Percentiles rank a stretch among this genome's conserved stretches.
These are phyloP conservation scores for Hippophae rhamnoides DNA, from an alignment of 306 rosid genomes.

Conservation along the genomic window DNA sequence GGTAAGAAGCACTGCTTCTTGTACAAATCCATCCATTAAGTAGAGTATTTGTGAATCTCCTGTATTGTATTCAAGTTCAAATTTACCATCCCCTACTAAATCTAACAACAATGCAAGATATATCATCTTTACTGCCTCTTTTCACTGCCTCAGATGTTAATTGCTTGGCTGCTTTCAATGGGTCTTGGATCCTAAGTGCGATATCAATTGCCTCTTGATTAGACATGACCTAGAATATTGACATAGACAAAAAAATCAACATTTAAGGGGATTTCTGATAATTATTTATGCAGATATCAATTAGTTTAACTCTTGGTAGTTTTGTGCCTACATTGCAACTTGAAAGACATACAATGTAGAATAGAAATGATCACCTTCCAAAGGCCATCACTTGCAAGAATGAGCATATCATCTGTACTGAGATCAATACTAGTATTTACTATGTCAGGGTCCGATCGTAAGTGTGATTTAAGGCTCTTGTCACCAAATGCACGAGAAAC, in stretches of 20 bases:
- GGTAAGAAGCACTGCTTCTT: constrained; percentile 7
- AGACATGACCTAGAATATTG: constrained; percentile 56
- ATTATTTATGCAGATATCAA: constrained; percentile 3
- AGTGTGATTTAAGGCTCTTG: constrained; percentile 81
- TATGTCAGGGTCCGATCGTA: constrained; percentile 81
- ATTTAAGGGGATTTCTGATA: background rate
- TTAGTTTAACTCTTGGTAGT: constrained; percentile 2
- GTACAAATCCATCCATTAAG: constrained; percentile 15
- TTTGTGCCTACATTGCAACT: background rate
- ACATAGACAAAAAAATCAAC: constrained; percentile 9
- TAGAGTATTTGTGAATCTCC: constrained; percentile 19
- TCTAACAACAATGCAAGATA: constrained; percentile 78
- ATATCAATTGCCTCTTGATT: constrained; percentile 90
- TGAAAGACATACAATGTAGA: background rate
- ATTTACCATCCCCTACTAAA: constrained; percentile 34
- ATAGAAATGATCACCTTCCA: constrained; percentile 64
- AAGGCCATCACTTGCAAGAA: constrained; percentile 86
- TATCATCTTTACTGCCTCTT: constrained; percentile 85
- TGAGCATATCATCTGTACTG: constrained; percentile 38
- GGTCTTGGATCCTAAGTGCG: constrained; percentile 58
- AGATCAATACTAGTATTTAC: constrained; percentile 25
- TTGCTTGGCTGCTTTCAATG: constrained; percentile 72
- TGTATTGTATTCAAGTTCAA: constrained; percentile 2
- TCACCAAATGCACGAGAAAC: constrained; percentile 96
- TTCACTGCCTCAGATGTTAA: constrained; percentile 66